Base-by-base conservation (phyloP, 345 rosid genomes). In the Iberis pinnata region DNA sequence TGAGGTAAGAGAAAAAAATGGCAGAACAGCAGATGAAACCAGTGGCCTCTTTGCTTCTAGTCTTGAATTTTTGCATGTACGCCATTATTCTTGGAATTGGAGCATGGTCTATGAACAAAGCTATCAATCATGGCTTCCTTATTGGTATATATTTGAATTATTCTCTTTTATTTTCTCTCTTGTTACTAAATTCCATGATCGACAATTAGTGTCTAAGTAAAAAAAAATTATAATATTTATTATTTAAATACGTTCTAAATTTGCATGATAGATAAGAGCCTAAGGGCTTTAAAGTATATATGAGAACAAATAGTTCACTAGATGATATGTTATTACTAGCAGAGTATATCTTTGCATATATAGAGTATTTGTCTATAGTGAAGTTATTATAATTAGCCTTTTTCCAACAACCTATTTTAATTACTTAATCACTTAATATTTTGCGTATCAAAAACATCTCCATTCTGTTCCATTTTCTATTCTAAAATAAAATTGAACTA, bases 81-180 rank as follows among this genome's bases (percentile, higher is more conserved):
- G 79, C 26, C 26, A 69, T 86, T 8, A 73, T 86, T 53, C 67
- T 89, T 9, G 89, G 88, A 40, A 86, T 89, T 59, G 89, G 81
- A 27, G 79, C 83, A 12, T 89, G 97, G 95, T 88, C 97, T 13
- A 75, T 82, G 61, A 78, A 89, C 63, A 75, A 57, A 55, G 93
- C 97, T 13, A 83, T 86, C 27, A 74, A 81, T n/a, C 76, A 73
- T 56, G 95, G 93, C 18, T 89, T 89, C 72, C 43, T 80, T 68
- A 83, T 89, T 19, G 97, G 97, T 85, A 76, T 10, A 7, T 4
- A 27, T 50, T 19, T 50, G 3, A 15, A 20, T 15, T 8, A 2
- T 9, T 24, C 38, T 12, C 3, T 37, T 3, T 10, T 18, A 27
- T 43, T 29, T 18, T 9, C 12, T 33, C 52, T 18, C 37, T 45